These are phyloP conservation scores for Didymella arachidicola DNA, from an alignment of 2,329 filamentous ascomycete species.

Conservation along the genomic window DNA sequence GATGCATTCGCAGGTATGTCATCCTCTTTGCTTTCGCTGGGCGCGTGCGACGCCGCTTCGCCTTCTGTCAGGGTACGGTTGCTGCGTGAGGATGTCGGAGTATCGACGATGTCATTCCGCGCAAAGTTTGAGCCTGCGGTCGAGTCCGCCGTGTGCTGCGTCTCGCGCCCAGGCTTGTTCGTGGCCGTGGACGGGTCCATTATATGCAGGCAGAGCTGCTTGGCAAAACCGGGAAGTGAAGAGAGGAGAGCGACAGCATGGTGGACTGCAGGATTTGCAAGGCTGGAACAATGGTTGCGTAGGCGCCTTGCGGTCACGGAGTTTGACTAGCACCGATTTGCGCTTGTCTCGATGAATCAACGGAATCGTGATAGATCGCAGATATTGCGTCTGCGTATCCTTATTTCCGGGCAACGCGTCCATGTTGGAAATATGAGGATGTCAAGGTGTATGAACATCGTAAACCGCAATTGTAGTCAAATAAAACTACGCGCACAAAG, in stretches of 20 bases:
- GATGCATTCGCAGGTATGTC: constrained; percentile 1
- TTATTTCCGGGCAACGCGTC: constrained; percentile 7
- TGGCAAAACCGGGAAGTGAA: background rate
- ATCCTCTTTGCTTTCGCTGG: constrained; percentile 9
- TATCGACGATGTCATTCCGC: constrained; percentile 18
- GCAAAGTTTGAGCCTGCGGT: constrained; percentile 5
- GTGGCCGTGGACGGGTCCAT: constrained; percentile 18
- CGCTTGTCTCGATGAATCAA: constrained; percentile 5
- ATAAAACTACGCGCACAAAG: background rate
- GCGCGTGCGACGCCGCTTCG: constrained; percentile 4
- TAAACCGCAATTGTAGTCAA: background rate
- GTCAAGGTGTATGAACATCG: background rate
- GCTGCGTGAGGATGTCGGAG: constrained; percentile 27
- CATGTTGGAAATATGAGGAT: background rate
- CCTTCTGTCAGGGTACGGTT: constrained; percentile 23
- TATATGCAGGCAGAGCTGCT: constrained; percentile 9
- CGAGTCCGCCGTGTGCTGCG: constrained; percentile 5
- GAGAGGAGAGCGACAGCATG: constrained; percentile 19
- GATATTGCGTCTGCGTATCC: background rate
- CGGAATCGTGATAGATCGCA: constrained; percentile 1
- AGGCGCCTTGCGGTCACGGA: constrained; percentile 4
- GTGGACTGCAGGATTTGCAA: constrained; percentile 8
- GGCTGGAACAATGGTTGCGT: constrained; percentile 9
- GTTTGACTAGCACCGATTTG: constrained; percentile 10
- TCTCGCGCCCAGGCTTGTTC: constrained; percentile 11